Evolutionary conservation across 2,329 filamentous ascomycete species (phyloP).

Genomic region (Dryadomyces quercivorus): DNA sequence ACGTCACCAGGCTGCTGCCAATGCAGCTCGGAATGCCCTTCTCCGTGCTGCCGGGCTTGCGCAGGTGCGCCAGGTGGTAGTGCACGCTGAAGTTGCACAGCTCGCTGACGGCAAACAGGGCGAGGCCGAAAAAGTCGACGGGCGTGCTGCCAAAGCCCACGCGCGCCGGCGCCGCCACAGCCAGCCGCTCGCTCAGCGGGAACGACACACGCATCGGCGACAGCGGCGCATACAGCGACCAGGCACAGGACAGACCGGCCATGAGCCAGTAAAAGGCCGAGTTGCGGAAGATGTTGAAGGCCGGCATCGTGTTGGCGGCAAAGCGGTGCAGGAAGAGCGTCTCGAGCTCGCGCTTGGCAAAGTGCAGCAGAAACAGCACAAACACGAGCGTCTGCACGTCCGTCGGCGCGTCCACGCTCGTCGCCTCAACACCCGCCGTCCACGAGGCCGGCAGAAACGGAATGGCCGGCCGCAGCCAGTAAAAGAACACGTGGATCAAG

Average conservation of each 20-base stretch:
- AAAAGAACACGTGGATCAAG: constrained; percentile 66
- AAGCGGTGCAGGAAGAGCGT: constrained; percentile 93
- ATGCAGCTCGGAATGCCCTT: constrained; percentile 78
- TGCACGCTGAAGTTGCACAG: constrained; percentile 71
- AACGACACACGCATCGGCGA: constrained; percentile 38
- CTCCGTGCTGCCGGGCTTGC: constrained; percentile 69
- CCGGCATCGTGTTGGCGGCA: constrained; percentile 87
- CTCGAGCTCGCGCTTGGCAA: constrained; percentile 89
- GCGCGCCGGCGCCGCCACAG: constrained; percentile 10
- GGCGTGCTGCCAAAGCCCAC: constrained; percentile 12
- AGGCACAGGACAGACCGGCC: constrained; percentile 68
- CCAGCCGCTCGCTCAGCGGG: constrained; percentile 1
- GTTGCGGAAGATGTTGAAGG: constrained; percentile 87
- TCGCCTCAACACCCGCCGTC: constrained; percentile 18
- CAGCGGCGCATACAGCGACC: constrained; percentile 71
- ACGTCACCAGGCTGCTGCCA: constrained; percentile 78
- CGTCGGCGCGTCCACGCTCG: constrained; percentile 27
- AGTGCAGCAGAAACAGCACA: constrained; percentile 67
- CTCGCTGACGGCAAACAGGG: constrained; percentile 67
- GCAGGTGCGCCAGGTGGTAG: constrained; percentile 62
- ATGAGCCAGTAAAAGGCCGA: constrained; percentile 86
- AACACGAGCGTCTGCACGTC: constrained; percentile 63
- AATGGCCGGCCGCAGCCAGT: constrained; percentile 65
- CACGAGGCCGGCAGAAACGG: constrained; percentile 20
- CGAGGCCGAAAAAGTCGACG: constrained; percentile 55